Base-by-base conservation (phyloP, 257 asterid species). In the Solanum bulbocastanum region DNA sequence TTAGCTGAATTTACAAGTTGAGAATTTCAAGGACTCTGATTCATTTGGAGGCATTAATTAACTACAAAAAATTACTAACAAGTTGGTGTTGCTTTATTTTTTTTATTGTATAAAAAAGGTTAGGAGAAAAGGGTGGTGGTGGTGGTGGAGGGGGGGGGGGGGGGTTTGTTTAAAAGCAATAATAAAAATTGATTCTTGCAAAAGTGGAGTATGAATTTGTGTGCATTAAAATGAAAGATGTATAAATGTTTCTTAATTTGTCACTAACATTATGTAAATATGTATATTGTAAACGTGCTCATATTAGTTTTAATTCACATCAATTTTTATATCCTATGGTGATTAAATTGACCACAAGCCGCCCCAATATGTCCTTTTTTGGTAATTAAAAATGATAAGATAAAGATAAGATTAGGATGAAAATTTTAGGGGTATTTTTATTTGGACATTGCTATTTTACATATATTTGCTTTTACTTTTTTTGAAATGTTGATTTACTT, bases 11-110 rank as follows among this genome's bases (percentile, higher is more conserved):
- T 73, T 12, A 86, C 36, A 42, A 27, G 74, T 73, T 46, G 84
- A 73, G 84, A 35, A 44, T 52, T 86, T 73, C 84, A 33, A 86
- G 88, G 88, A 46, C 84, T 66, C 65, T 84, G 16, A 81, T 81
- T 81, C 4, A 27, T 27, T 44, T 79, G 66, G 85, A 79, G 14
- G 66, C 85, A 42, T 25, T 78, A 15, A 78, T 42, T 78, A 15
- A 25, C 0, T 14, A 20, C 4, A 79, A 42, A 42, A 30, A 44
- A 42, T 8, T 78, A 76, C 0, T 76, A 78, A 22, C 84, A 79
- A 42, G 22, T 40, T 44, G 36, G 23, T 30, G 66, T 27, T 42
- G 39, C 39, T 79, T 79, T 78, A 40, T 16, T 7, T 78, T 27
- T 7, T 71, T 14, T 69, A 9, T 49, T 49, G 8, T 49, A 49